Conservation (phyloP, 1,284 basidiomycete species). For the Cryptococcus sp. region DNA sequence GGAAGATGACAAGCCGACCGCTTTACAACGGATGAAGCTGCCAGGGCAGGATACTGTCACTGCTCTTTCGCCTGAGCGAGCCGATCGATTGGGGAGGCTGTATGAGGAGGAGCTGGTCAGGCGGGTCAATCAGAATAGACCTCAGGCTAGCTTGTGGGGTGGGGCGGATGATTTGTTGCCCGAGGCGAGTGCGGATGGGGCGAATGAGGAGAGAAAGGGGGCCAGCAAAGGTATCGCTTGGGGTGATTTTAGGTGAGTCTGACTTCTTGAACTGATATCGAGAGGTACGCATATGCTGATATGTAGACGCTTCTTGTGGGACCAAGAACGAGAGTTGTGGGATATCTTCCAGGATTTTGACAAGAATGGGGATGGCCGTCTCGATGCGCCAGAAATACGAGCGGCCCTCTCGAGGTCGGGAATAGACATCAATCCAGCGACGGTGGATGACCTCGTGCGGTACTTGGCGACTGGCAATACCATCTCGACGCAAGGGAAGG, state of each 20-base stretch:
- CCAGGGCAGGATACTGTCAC: slow-evolving; percentile 45
- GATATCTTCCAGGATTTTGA: slow-evolving; percentile 82
- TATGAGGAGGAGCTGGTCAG: slow-evolving; percentile 73
- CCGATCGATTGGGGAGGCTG: slow-evolving; percentile 60
- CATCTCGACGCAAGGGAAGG: slow-evolving; percentile 46
- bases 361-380: slow-evolving; percentile 72
- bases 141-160: slow-evolving; percentile 48
- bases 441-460: slow-evolving; percentile 72
- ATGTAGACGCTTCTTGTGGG: slow-evolving; percentile 35
- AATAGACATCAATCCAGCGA: slow-evolving; percentile 60
- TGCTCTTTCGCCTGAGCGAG: slow-evolving; percentile 60
- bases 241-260: slow-evolving; percentile 62
- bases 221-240: slow-evolving; percentile 55
- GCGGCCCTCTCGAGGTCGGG: slow-evolving; percentile 67
- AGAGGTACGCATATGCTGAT: background rate
- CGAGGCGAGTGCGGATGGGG: slow-evolving; percentile 12
- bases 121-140: slow-evolving; percentile 49
- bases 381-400: slow-evolving; percentile 67
- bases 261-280: background rate
- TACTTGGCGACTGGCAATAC: slow-evolving; percentile 55
- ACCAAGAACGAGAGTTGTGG: slow-evolving; percentile 66
- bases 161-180: slow-evolving; percentile 49
- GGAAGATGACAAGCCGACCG: slow-evolving; percentile 22
- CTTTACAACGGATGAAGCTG: slow-evolving; percentile 37
- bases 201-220: background rate